Percentiles rank a stretch among this genome's conserved stretches.
phyloP scores from a whole-genome alignment of 768 basidiomycete species.

The Mrakia gelida region DNA sequence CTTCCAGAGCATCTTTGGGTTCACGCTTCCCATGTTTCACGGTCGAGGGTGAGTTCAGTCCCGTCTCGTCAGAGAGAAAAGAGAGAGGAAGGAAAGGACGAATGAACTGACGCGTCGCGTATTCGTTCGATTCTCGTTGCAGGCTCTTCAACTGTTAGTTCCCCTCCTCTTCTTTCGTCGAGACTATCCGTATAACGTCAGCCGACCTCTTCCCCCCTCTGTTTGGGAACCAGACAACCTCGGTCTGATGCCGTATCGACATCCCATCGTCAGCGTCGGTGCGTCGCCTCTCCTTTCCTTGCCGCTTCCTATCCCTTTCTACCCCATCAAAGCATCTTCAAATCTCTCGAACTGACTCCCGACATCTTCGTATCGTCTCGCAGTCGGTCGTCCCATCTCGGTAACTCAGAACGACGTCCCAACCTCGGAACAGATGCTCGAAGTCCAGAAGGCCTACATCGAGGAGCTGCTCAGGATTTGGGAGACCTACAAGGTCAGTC shows the following conservation, averaged over 20 bases:
- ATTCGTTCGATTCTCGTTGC: background rate
- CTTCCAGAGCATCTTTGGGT: constrained; percentile 89
- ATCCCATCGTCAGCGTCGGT: constrained; percentile 94
- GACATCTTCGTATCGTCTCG: background rate
- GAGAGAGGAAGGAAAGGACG: background rate
- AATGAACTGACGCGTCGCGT: background rate
- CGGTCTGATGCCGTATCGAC: constrained; percentile 91
- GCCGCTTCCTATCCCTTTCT: background rate
- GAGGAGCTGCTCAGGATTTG: constrained; percentile 89
- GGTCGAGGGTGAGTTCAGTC: constrained; percentile 63
- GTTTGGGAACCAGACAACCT: constrained; percentile 64
- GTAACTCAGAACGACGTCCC: constrained; percentile 74
- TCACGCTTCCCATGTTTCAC: constrained; percentile 95
- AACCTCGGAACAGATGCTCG: constrained; percentile 69
- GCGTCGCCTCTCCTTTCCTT: constrained; percentile 48
- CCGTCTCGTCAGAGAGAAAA: background rate
- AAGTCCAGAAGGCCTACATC: constrained; percentile 80
- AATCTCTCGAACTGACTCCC: background rate
- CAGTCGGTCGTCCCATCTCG: constrained; percentile 85
- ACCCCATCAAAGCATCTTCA: background rate
- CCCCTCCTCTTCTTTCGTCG: background rate
- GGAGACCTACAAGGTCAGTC: constrained; percentile 72
- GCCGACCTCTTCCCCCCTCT: too few species aligned
- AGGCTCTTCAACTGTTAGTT: constrained; percentile 76
- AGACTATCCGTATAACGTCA: too few species aligned